Evolutionary conservation across 257 asterid species (phyloP).

Genomic region (Solanum appendiculatum): DNA sequence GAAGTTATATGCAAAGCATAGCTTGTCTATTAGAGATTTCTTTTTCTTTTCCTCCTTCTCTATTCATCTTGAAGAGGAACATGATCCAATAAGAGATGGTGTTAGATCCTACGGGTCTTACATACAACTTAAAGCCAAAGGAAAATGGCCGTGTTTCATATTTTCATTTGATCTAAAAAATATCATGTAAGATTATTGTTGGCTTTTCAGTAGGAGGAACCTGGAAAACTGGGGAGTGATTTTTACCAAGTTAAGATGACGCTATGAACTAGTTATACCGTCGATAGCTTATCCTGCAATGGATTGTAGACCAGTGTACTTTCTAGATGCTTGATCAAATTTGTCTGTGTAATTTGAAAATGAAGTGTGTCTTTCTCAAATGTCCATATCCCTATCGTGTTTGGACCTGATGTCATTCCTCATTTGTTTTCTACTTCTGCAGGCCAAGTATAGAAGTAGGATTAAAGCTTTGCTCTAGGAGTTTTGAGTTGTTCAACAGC

Average conservation of each 20-base stretch:
- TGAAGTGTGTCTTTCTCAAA: neutral
- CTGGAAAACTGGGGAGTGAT: neutral
- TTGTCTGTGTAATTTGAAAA: neutral
- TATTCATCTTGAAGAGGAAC: neutral
- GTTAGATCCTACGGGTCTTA: neutral
- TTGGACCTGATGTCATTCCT: neutral
- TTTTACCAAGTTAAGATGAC: neutral
- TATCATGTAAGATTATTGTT: neutral
- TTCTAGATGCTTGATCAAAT: neutral
- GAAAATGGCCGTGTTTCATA: neutral
- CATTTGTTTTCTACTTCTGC: neutral
- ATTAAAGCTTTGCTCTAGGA: slow-evolving; percentile 1
- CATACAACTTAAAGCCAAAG: neutral
- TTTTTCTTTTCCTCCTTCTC: neutral
- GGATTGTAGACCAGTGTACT: neutral
- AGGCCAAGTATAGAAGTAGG: slow-evolving; percentile 20
- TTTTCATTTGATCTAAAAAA: neutral
- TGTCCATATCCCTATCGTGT: neutral
- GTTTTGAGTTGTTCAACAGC: slow-evolving; percentile 6
- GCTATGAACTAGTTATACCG: neutral
- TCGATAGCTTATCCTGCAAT: neutral
- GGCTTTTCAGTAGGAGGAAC: neutral
- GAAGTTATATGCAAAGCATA: neutral
- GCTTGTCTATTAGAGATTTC: neutral
- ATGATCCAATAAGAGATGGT: neutral